Evolutionary conservation across 768 basidiomycete genomes (phyloP).

Genomic region (Boletus vinaceobasis): DNA sequence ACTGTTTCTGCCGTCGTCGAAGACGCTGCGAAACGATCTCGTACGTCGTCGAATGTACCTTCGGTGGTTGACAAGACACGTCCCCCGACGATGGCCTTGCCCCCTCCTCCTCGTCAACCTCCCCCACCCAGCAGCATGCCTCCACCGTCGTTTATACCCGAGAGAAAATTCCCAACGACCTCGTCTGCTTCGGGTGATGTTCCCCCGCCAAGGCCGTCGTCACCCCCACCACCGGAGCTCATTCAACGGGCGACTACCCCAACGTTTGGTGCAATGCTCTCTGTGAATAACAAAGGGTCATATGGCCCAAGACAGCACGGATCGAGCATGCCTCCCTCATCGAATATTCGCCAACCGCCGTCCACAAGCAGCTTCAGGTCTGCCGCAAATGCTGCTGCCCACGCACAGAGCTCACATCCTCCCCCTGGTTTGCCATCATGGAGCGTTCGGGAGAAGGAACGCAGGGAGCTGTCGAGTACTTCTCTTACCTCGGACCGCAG

Average conservation of each 20-base stretch:
- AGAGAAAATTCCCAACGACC: slow-evolving; percentile 47
- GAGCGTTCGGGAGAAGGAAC: slow-evolving; percentile 49
- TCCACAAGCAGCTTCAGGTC: slow-evolving; percentile 85
- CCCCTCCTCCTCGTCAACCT: slow-evolving; percentile 73
- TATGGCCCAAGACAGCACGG: slow-evolving; percentile 58
- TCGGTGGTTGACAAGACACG: slow-evolving; percentile 68
- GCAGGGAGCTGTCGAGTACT: slow-evolving; percentile 60
- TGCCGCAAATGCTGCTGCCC: slow-evolving; percentile 56
- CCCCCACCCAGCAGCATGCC: slow-evolving; percentile 71
- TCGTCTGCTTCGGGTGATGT: slow-evolving; percentile 49
- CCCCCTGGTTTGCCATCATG: slow-evolving; percentile 46
- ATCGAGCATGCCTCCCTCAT: slow-evolving; percentile 73
- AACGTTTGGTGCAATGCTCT: slow-evolving; percentile 63
- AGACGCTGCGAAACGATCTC: slow-evolving; percentile 49
- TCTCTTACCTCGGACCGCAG: slow-evolving; percentile 71
- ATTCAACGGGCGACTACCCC: slow-evolving; percentile 90
- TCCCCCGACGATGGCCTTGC: slow-evolving; percentile 82
- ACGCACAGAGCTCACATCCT: slow-evolving; percentile 45
- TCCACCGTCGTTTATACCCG: slow-evolving; percentile 75
- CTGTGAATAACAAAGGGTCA: slow-evolving; percentile 48
- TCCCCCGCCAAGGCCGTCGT: slow-evolving; percentile 84
- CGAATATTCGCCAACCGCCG: slow-evolving; percentile 63
- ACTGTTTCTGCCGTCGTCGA: slow-evolving; percentile 51
- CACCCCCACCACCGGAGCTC: slow-evolving; percentile 90
- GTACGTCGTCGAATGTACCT: slow-evolving; percentile 57